Evolutionary conservation across 2,329 filamentous ascomycete species (phyloP).

Genomic region (Colletotrichum trifolii): DNA sequence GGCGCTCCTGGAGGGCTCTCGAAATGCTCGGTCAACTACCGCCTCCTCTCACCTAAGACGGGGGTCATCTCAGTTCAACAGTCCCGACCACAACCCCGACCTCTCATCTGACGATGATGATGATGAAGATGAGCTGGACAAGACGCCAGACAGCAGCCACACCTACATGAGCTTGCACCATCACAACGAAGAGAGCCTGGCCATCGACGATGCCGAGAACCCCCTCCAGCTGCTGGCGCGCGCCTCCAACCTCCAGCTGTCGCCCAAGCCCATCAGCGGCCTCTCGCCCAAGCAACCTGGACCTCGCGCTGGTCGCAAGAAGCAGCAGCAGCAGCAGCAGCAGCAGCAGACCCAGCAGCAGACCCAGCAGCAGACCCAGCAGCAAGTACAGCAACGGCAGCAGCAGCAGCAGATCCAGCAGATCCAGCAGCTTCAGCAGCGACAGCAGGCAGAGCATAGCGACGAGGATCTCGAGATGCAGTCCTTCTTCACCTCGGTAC

Average conservation of each 20-base stretch:
- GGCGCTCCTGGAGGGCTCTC: constrained; percentile 49
- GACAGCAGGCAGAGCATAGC: constrained; percentile 41
- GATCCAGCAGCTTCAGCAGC: too few species aligned
- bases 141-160: constrained; percentile 39
- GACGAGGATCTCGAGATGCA: constrained; percentile 62
- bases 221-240: constrained; percentile 78
- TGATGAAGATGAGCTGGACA: constrained; percentile 46
- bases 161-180: constrained; percentile 40
- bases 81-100: constrained; percentile 43
- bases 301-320: constrained; percentile 34
- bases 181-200: constrained; percentile 61
- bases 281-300: constrained; percentile 35
- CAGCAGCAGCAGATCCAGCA: constrained; percentile 21
- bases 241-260: constrained; percentile 75
- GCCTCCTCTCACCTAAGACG: constrained; percentile 38
- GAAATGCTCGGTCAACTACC: constrained; percentile 33
- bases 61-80: constrained; percentile 33
- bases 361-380: constrained; percentile 3
- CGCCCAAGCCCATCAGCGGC: constrained; percentile 47
- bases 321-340: constrained; percentile 35
- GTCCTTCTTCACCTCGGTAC: constrained; percentile 74
- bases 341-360: constrained; percentile 36
- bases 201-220: constrained; percentile 79
- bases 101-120: constrained; percentile 44
- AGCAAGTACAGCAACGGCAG: constrained; percentile 34